A percentile compares a stretch with the other conserved stretches of the same genome.
Evolutionary conservation across 1,284 basidiomycete species (phyloP).

Genomic region (Irpex rosettiformis): DNA sequence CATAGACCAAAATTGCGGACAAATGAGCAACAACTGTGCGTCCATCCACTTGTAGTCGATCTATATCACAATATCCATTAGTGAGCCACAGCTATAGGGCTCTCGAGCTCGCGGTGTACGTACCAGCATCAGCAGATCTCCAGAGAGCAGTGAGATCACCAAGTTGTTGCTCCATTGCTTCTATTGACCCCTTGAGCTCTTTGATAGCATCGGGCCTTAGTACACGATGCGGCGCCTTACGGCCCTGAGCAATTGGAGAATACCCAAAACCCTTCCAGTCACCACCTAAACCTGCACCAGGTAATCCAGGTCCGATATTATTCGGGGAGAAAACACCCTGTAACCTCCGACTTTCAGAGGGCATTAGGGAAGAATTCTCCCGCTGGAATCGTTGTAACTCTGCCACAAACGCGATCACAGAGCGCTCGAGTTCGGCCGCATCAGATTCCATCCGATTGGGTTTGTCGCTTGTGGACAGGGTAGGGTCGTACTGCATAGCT

Average conservation of each 20-base stretch:
- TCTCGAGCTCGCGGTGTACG: not conserved
- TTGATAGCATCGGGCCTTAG: constrained; percentile 50
- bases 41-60: constrained; percentile 28
- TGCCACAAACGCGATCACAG: constrained; percentile 66
- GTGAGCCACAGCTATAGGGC: constrained; percentile 5
- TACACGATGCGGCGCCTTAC: constrained; percentile 44
- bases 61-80: constrained; percentile 13
- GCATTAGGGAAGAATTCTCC: constrained; percentile 25
- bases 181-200: constrained; percentile 47
- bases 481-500: constrained; percentile 74
- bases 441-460: constrained; percentile 71
- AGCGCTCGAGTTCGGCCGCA: constrained; percentile 74
- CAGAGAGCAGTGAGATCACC: constrained; percentile 17
- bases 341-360: constrained; percentile 48
- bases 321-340: constrained; percentile 60
- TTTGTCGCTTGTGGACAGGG: constrained; percentile 57
- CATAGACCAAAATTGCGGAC: constrained; percentile 50
- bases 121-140: constrained; percentile 14
- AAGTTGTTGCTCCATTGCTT: constrained; percentile 48
- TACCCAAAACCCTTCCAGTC: constrained; percentile 81
- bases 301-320: constrained; percentile 67
- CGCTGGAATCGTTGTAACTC: constrained; percentile 65
- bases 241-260: constrained; percentile 49
- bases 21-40: constrained; percentile 51
- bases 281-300: constrained; percentile 66